These are phyloP conservation scores for Gyromitra esculenta DNA, from an alignment of 2,329 filamentous ascomycete genomes.

Conservation along the genomic window DNA sequence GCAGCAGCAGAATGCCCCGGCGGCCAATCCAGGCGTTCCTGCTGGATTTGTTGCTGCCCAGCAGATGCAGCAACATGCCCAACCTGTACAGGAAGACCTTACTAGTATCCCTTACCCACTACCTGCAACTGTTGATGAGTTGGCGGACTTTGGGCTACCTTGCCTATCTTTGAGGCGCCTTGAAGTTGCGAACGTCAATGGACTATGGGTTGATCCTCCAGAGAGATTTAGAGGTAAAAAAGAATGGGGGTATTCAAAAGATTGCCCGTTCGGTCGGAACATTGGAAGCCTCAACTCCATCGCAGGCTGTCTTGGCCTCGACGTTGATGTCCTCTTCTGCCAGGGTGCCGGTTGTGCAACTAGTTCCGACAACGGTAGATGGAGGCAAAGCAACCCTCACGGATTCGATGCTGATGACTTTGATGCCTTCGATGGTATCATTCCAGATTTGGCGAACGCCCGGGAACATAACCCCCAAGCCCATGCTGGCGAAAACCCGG, in stretches of 20 bases:
- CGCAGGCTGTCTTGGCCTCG: slow-evolving; percentile 51
- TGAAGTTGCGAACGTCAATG: slow-evolving; percentile 51
- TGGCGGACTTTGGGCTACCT: slow-evolving; percentile 51
- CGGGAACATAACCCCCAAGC: slow-evolving; percentile 46
- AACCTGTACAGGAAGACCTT: slow-evolving; percentile 50
- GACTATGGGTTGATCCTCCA: slow-evolving; percentile 49
- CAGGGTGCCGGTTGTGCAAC: slow-evolving; percentile 53
- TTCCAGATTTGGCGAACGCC: slow-evolving; percentile 36
- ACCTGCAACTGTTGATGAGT: slow-evolving; percentile 49
- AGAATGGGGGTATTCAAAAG: slow-evolving; percentile 44
- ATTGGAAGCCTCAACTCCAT: slow-evolving; percentile 48
- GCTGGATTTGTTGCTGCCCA: slow-evolving; percentile 34
- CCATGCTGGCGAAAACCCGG: slow-evolving; percentile 20
- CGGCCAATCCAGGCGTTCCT: slow-evolving; percentile 15
- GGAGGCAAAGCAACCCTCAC: slow-evolving; percentile 46
- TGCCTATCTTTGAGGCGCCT: slow-evolving; percentile 51
- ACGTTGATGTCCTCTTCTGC: slow-evolving; percentile 53
- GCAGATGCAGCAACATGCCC: slow-evolving; percentile 39
- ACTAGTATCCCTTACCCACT: slow-evolving; percentile 50
- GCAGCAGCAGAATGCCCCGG: slow-evolving; percentile 43
- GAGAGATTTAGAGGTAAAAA: slow-evolving; percentile 49
- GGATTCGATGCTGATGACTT: slow-evolving; percentile 49
- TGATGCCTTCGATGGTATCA: slow-evolving; percentile 46
- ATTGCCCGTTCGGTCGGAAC: slow-evolving; percentile 42
- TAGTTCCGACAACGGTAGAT: slow-evolving; percentile 47